Evolutionary conservation across 257 asterid species (phyloP).

Genomic region (Mentha longifolia): DNA sequence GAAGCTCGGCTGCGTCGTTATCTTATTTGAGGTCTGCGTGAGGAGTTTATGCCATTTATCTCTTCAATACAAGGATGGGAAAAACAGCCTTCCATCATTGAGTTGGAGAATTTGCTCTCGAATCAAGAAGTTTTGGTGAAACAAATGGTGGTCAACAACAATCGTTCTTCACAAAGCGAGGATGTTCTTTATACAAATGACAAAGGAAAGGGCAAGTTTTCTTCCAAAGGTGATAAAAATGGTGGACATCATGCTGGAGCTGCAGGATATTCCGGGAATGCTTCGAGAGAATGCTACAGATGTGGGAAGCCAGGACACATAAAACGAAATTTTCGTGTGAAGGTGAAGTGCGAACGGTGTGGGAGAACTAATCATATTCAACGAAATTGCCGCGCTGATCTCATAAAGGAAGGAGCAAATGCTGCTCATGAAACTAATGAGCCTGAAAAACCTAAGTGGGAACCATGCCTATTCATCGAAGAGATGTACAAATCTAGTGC

Average conservation of each 20-base stretch:
- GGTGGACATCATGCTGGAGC: not conserved
- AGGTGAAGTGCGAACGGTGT: not conserved
- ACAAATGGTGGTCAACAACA: not conserved
- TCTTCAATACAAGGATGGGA: not conserved
- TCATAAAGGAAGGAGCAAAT: not conserved
- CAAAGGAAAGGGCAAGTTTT: not conserved
- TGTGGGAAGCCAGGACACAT: not conserved
- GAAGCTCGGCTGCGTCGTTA: not conserved
- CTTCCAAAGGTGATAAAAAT: too few relatives aligned
- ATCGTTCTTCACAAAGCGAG: not conserved
- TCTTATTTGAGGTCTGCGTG: not conserved
- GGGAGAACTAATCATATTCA: not conserved
- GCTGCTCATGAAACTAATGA: not conserved
- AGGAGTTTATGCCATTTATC: slow-evolving; percentile 1
- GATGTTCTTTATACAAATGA: not conserved
- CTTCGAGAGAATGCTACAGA: not conserved
- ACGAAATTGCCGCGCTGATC: not conserved
- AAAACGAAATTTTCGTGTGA: not conserved
- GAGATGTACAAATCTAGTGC: not conserved
- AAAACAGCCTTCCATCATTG: not conserved
- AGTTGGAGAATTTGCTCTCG: not conserved
- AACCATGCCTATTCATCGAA: not conserved
- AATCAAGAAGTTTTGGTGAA: slow-evolving; percentile 10
- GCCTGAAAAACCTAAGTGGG: not conserved
- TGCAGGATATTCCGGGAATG: not conserved